Evolutionary conservation across 2,329 filamentous ascomycete species (phyloP).

Genomic region (Exophiala lecanii-corni): DNA sequence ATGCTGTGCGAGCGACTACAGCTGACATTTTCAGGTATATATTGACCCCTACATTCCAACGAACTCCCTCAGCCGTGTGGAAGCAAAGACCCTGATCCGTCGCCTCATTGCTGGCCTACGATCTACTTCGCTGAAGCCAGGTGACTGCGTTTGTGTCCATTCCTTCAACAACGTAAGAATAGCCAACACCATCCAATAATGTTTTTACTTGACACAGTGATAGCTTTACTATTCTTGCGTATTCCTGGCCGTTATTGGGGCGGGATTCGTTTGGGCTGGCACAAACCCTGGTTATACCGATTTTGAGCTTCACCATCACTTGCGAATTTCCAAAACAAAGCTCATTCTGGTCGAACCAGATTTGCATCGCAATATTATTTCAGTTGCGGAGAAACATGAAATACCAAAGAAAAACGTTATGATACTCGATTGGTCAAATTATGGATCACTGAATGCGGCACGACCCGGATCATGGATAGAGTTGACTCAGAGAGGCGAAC

Average conservation of each 20-base stretch:
- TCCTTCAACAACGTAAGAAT: conserved; percentile 49
- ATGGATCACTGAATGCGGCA: background rate
- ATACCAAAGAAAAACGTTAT: conserved; percentile 6
- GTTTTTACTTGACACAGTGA: too few relatives aligned
- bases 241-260: conserved; percentile 40
- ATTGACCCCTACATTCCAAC: conserved; percentile 44
- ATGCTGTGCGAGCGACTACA: background rate
- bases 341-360: conserved; percentile 43
- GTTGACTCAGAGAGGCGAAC: conserved; percentile 14
- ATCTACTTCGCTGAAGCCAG: conserved; percentile 29
- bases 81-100: conserved; percentile 35
- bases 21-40: conserved; percentile 33
- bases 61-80: background rate
- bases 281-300: conserved; percentile 47
- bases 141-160: conserved; percentile 52
- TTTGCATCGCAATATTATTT: conserved; percentile 8
- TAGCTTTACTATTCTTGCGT: conserved; percentile 35
- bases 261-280: conserved; percentile 47
- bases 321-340: conserved; percentile 40
- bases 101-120: conserved; percentile 50
- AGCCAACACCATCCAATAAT: too few relatives aligned
- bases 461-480: conserved; percentile 5
- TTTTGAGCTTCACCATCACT: conserved; percentile 45
- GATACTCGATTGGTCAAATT: conserved; percentile 6
- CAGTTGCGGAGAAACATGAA: conserved; percentile 4